A percentile compares a stretch with the other conserved stretches of the same genome.
phyloP scores from a whole-genome alignment of 176 grass and related monocot species.

The Poa annua region DNA sequence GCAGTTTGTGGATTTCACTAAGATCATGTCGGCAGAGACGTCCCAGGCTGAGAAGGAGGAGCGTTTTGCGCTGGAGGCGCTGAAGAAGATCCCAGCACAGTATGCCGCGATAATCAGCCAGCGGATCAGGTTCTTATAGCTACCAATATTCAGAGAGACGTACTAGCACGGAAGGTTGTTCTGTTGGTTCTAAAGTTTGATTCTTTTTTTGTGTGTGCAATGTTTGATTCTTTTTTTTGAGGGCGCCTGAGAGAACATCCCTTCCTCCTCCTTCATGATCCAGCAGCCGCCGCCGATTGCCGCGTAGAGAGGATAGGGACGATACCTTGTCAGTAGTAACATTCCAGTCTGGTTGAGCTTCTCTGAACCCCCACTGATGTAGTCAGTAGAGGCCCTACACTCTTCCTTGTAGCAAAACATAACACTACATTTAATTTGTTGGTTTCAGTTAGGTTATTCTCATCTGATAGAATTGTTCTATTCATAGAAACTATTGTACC shows the following conservation, averaged over 20 bases:
- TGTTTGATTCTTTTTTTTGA: too few relatives aligned
- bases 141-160: too few relatives aligned
- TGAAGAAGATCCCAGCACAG: constrained; percentile 18
- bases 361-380: not conserved
- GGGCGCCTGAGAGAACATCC: too few relatives aligned
- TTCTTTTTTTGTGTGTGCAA: too few relatives aligned
- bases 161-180: too few relatives aligned
- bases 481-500: not conserved
- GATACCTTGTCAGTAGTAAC: not conserved
- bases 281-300: too few relatives aligned
- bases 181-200: too few relatives aligned
- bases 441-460: too few relatives aligned
- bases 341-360: not conserved
- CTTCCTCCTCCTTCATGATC: too few relatives aligned
- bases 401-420: not conserved
- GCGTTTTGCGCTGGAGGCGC: not conserved
- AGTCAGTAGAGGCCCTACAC: not conserved
- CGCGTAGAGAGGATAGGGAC: not conserved
- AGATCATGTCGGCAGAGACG: constrained; percentile 63
- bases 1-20: constrained; percentile 80
- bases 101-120: too few relatives aligned
- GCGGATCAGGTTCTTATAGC: constrained; percentile 10
- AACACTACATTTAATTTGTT: too few relatives aligned
- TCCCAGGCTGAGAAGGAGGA: constrained; percentile 45
- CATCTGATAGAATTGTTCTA: not conserved